Evolutionary conservation across 257 asterid species (phyloP), one percentile per base, ranked within the genome.

Genomic region (Solanum pinnatisectum): DNA sequence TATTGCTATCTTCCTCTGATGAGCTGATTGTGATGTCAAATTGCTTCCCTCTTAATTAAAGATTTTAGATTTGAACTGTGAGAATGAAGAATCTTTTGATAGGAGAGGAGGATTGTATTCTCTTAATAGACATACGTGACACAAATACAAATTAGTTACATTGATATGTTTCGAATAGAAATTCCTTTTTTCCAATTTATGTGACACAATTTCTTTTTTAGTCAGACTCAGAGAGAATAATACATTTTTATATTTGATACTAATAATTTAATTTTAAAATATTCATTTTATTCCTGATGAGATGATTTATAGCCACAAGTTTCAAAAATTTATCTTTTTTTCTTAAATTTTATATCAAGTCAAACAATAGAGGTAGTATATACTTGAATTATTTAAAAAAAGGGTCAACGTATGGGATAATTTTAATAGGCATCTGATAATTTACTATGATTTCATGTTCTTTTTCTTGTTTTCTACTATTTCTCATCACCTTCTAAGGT

Each of bases 91-190:
- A 2, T 0, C 20, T 44, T 1, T 79, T 16, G 3, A 0, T 44
- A 14, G 3, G 1, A 42, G 0, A 14, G 3, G 1, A 42, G 0
- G 0, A 0, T 0, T 78, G 1, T 14, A 25, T 23, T n/a, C 14
- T 5, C 4, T 71, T 71, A 16, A 71, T 14, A 20, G 3, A 11
- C 3, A 35, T 35, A 73, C 1, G 2, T 20, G 1, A 4, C 16
- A 16, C 14, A 2, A 8, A 20, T 35, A 4, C 5, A 18, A 20
- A 35, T 35, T 10, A 35, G 6, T 73, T 73, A 20, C 14, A 22
- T 23, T 5, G 0, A 15, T 13, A 35, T 32, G 1, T 72, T 72
- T 6, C 36, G 11, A 70, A 72, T 32, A 2, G 2, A 23, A n/a
- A 1, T 63, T 0, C 1, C 6, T 4, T 10, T 11, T 1, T 63